Evolutionary conservation across 371 early-diverging fungal genomes (phyloP).

Genomic region (Batkoa obscura): DNA sequence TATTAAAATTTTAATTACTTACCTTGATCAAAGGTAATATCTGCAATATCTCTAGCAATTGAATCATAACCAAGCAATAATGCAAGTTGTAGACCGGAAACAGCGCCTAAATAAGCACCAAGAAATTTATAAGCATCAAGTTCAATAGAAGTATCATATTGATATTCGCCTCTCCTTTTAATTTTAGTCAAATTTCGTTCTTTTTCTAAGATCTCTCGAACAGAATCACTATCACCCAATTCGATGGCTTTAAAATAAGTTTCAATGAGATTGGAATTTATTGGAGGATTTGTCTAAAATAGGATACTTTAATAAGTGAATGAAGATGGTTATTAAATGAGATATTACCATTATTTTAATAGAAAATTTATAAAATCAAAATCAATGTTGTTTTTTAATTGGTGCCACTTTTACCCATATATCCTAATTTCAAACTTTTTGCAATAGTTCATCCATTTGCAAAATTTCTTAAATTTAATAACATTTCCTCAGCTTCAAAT

Average conservation of each 20-base stretch:
- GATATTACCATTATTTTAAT: too few relatives aligned
- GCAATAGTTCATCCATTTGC: too few relatives aligned
- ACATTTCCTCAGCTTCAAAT: too few relatives aligned
- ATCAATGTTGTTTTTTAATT: too few relatives aligned
- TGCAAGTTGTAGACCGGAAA: slow-evolving; percentile 33
- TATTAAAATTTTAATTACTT: slow-evolving; percentile 9
- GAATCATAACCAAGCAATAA: slow-evolving; percentile 29
- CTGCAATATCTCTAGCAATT: slow-evolving; percentile 40
- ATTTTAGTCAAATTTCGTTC: background rate
- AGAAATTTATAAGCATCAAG: slow-evolving; percentile 16
- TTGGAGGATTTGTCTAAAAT: too few relatives aligned
- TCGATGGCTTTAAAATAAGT: background rate
- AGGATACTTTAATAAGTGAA: too few relatives aligned
- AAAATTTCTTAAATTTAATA: too few relatives aligned
- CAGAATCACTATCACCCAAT: background rate
- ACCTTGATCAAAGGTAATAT: slow-evolving; percentile 32
- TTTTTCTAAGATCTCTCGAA: background rate
- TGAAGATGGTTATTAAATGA: too few relatives aligned
- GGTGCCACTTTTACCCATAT: too few relatives aligned
- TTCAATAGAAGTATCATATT: slow-evolving; percentile 13
- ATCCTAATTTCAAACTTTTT: too few relatives aligned
- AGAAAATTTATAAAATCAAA: too few relatives aligned
- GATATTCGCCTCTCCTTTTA: slow-evolving; percentile 1
- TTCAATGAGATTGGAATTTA: background rate
- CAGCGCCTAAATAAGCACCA: slow-evolving; percentile 16